These are phyloP conservation scores for Polygonum maritimum DNA, from an alignment of 148 eudicot species.

Conservation along the genomic window DNA sequence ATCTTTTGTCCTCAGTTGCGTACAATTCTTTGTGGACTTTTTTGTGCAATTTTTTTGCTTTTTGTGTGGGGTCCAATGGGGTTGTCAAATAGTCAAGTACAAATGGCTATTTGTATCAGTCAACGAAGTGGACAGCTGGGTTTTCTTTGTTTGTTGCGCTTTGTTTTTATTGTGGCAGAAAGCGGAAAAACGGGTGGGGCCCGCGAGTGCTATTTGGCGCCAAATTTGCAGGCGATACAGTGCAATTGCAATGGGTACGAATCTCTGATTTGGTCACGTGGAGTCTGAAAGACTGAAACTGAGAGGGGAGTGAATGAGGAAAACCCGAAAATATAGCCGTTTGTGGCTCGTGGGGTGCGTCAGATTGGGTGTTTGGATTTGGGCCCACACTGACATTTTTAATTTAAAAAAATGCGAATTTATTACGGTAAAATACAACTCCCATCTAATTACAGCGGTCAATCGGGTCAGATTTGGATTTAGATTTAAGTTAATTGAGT, in stretches of 20 bases:
- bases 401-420: too few species aligned
- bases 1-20: too few species aligned
- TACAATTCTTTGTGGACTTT: too few species aligned
- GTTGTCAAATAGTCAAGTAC: too few species aligned
- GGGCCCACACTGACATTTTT: too few species aligned
- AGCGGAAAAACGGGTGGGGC: slow-evolving; percentile 1
- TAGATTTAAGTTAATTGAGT: too few species aligned
- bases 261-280: slow-evolving; percentile 28
- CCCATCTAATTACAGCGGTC: too few species aligned
- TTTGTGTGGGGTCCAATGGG: neutral
- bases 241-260: neutral
- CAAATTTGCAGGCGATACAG: slow-evolving; percentile 11
- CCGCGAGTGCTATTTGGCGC: slow-evolving; percentile 16
- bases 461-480: too few species aligned
- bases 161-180: neutral
- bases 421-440: too few species aligned
- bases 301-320: neutral
- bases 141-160: neutral
- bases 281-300: neutral
- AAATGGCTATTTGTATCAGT: neutral
- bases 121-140: slow-evolving; percentile 15
- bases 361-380: too few species aligned
- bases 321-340: slow-evolving; percentile 28
- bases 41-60: too few species aligned
- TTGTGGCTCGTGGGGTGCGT: neutral